Base-by-base conservation (phyloP, 2,329 filamentous ascomycete genomes). In the Botrytis elliptica region DNA sequence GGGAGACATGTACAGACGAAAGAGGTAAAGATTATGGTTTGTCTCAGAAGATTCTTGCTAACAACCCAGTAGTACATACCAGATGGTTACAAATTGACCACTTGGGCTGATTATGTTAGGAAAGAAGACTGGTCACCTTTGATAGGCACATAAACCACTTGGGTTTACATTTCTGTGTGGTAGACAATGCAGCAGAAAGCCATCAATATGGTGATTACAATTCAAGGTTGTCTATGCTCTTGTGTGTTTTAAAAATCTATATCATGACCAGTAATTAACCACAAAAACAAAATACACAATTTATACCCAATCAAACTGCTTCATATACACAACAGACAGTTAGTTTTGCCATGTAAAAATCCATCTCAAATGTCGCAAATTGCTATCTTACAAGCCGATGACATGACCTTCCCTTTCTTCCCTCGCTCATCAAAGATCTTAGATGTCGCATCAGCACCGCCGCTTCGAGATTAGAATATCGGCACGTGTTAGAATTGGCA, bases 101-200 rank as follows among this genome's bases (percentile, higher is more conserved):
- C 36, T 44, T 72, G 29, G 62, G 29, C 5, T 10, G 29, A 67
- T 18, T 38, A 67, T 59, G 38, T 59, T 8, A 33, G n/a, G 25
- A 67, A 67, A 9, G 60, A 72, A 44, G 62, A 38, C 20, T 59
- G 70, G 38, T 46, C 44, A 4, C 29, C 62, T 49, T 38, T 72
- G 14, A 6, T 67, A 36, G 38, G 20, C 16, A 20, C 46, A 57
- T 59, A 9, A 55, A 55, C 3, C 7, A 36, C 49, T n/a, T 40
- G 6, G 22, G 7, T 2, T 55, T 42, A 29, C 4, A 38, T 55
- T 40, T 14, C 4, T 20, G 44, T 8, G 36, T 38, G 9, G 64
- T 25, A 14, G 60, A 2, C 22, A 63, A 9, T 64, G 18, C 18
- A 40, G 36, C 33, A 14, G 46, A 14, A 38, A 12, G 12, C 25